Percentiles rank a stretch among this genome's conserved stretches.
These are phyloP conservation scores for Pichia heedii DNA, from an alignment of 805 yeast genomes.

Conservation along the genomic window DNA sequence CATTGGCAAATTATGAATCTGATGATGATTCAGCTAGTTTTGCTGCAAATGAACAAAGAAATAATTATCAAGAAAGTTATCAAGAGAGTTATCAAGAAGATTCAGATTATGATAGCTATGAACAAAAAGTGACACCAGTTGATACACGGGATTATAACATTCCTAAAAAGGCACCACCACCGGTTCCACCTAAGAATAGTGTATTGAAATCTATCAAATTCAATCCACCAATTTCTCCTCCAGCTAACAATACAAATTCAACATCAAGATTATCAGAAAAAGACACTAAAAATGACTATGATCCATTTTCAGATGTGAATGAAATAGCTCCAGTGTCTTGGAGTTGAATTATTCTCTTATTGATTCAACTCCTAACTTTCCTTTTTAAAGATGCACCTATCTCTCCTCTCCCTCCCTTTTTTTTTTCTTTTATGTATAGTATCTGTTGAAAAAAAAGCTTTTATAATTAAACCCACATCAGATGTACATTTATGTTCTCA, in stretches of 20 bases:
- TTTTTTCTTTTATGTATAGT: too few relatives aligned
- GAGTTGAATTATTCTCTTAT: constrained; percentile 12
- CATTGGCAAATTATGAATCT: constrained; percentile 31
- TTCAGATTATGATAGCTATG: background rate
- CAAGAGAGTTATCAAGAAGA: constrained; percentile 2
- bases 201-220: constrained; percentile 9
- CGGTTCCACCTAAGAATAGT: constrained; percentile 21
- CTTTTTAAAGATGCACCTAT: background rate
- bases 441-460: too few relatives aligned
- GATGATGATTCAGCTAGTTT: constrained; percentile 13
- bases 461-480: too few relatives aligned
- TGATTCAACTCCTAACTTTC: background rate
- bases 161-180: constrained; percentile 17
- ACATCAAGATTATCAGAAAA: background rate
- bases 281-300: constrained; percentile 14
- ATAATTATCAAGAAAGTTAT: background rate
- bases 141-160: background rate
- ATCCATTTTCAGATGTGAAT: constrained; percentile 28
- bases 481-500: too few relatives aligned
- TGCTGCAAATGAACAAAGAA: background rate
- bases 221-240: background rate
- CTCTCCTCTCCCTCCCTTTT: too few relatives aligned
- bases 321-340: constrained; percentile 23
- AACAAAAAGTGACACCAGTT: background rate
- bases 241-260: background rate